phyloP scores from a whole-genome alignment of 805 yeast species.

The Saturnispora zaruensis region DNA sequence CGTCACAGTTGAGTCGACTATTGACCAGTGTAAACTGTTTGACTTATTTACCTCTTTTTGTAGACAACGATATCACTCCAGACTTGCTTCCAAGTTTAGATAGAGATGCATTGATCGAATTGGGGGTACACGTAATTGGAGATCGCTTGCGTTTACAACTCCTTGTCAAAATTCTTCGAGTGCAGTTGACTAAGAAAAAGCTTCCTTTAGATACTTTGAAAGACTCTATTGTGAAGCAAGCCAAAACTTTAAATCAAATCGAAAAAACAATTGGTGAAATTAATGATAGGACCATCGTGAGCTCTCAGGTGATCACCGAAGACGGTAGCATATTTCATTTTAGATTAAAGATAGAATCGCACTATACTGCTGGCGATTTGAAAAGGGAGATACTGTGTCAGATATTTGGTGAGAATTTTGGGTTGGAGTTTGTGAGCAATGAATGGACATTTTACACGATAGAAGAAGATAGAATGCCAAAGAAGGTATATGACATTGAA shows the following conservation, averaged over 20 bases:
- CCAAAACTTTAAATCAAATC: constrained; percentile 13
- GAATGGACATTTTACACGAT: constrained; percentile 8
- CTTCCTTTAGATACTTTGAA: constrained; percentile 18
- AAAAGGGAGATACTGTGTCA: constrained; percentile 4
- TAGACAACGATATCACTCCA: constrained; percentile 45
- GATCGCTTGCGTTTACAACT: constrained; percentile 67
- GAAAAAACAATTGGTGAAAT: constrained; percentile 10
- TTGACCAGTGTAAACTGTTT: constrained; percentile 21
- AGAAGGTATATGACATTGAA: constrained; percentile 1
- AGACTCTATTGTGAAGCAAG: constrained; percentile 15
- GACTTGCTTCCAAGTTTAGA: constrained; percentile 57
- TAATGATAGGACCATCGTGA: neutral
- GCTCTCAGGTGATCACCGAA: neutral
- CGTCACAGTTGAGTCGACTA: constrained; percentile 3
- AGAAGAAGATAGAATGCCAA: constrained; percentile 1
- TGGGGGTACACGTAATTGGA: constrained; percentile 74
- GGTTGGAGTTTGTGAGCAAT: neutral
- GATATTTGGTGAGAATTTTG: neutral
- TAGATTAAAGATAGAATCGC: neutral
- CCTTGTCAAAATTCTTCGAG: constrained; percentile 42
- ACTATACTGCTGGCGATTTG: neutral
- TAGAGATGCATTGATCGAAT: constrained; percentile 51
- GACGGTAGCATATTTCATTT: constrained; percentile 7
- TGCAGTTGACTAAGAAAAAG: constrained; percentile 22
- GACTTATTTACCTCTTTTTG: constrained; percentile 21